Evolutionary conservation across 78 protist genomes (phyloP).

Genomic region (Dictyostelium capitatum): DNA sequence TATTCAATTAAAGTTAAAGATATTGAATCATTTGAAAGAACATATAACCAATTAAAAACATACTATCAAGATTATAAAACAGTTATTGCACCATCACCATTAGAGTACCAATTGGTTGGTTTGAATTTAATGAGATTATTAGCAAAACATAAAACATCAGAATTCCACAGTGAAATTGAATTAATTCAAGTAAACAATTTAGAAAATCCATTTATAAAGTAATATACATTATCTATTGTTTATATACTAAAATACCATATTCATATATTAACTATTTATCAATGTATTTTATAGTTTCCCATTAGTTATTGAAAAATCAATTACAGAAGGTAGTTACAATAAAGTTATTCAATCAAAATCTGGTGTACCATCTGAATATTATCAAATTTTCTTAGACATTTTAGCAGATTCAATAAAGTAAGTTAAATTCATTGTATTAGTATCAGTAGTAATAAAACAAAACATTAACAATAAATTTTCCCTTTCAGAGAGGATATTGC

Average conservation of each 20-base stretch:
- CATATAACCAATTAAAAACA: conserved; percentile 53
- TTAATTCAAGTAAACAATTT: conserved; percentile 36
- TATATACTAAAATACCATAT: too few species aligned
- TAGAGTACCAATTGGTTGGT: conserved; percentile 70
- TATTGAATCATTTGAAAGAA: conserved; percentile 78
- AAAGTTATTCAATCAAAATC: conserved; percentile 61
- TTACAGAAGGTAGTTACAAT: conserved; percentile 69
- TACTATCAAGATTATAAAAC: conserved; percentile 68
- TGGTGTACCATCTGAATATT: conserved; percentile 60
- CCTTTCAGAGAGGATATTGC: conserved; percentile 85
- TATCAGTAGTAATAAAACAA: too few species aligned
- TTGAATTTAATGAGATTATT: conserved; percentile 68
- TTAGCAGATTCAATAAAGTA: conserved; percentile 50
- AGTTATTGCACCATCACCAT: conserved; percentile 61
- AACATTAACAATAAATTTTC: too few species aligned
- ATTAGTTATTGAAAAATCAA: conserved; percentile 58
- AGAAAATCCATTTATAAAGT: conserved; percentile 67
- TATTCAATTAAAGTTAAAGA: conserved; percentile 64
- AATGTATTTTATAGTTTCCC: conserved; percentile 38
- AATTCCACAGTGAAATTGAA: conserved; percentile 70
- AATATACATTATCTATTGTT: not conserved
- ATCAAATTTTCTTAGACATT: conserved; percentile 44
- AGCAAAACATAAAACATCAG: conserved; percentile 43
- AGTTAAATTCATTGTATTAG: not conserved
- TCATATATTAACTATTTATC: not conserved